These are phyloP conservation scores for Musa beccarii DNA, from an alignment of 176 grass and related monocot species.

Conservation along the genomic window DNA sequence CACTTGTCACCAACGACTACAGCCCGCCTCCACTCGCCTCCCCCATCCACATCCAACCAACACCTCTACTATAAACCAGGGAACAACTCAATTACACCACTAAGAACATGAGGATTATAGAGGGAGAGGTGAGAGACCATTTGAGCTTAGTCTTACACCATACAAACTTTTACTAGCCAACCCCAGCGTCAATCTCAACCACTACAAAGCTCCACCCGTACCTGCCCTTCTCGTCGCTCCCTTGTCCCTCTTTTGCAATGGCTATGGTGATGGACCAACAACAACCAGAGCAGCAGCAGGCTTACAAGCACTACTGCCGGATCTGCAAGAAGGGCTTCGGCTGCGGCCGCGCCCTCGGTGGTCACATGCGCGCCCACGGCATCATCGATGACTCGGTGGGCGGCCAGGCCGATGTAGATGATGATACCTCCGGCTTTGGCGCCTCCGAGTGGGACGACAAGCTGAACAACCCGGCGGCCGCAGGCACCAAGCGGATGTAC, in stretches of 20 bases:
- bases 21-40: too few species aligned
- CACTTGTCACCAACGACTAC: too few species aligned
- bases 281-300: slow-evolving; percentile 21
- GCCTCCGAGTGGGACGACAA: slow-evolving; percentile 21
- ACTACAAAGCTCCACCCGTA: not conserved
- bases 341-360: slow-evolving; percentile 74
- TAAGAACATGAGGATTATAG: too few species aligned
- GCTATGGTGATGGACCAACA: slow-evolving; percentile 49
- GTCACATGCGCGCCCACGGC: slow-evolving; percentile 81
- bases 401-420: slow-evolving; percentile 1
- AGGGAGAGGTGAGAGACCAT: too few species aligned
- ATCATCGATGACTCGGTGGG: slow-evolving; percentile 33
- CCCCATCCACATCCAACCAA: too few species aligned
- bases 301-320: slow-evolving; percentile 66
- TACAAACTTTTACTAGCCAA: too few species aligned
- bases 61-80: too few species aligned
- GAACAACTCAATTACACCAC: too few species aligned
- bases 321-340: slow-evolving; percentile 81
- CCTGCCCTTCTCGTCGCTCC: not conserved
- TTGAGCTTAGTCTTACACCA: too few species aligned
- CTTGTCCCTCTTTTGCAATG: slow-evolving; percentile 15
- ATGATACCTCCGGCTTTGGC: slow-evolving; percentile 13
- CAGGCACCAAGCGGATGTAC: slow-evolving; percentile 37
- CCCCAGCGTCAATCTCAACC: too few species aligned
- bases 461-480: not conserved